These are phyloP conservation scores for Biancaea sappan DNA, from an alignment of 306 rosid genomes.

Conservation along the genomic window DNA sequence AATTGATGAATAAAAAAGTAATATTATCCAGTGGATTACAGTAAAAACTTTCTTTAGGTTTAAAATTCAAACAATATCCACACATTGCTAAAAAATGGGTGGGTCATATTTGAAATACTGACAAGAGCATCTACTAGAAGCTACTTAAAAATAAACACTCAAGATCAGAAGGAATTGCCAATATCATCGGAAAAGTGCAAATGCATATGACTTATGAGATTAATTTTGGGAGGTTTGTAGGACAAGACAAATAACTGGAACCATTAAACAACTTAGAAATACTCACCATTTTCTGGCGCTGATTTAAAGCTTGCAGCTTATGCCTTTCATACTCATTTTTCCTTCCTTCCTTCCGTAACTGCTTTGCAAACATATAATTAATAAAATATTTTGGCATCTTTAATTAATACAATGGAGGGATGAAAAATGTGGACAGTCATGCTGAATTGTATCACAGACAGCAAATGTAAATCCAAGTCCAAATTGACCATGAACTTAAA, in stretches of 20 bases:
- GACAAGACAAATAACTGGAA: slow-evolving; percentile 23
- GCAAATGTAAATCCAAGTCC: slow-evolving; percentile 15
- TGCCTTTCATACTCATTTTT: slow-evolving; percentile 99
- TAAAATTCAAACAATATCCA: slow-evolving; percentile 12
- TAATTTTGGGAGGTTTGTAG: slow-evolving; percentile 19
- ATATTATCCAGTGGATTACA: background rate
- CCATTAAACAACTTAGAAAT: slow-evolving; percentile 29
- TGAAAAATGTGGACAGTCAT: background rate
- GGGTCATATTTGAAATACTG: slow-evolving; percentile 4
- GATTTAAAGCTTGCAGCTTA: slow-evolving; percentile 97
- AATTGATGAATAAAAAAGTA: background rate
- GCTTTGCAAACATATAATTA: slow-evolving; percentile 35
- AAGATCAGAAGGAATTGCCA: slow-evolving; percentile 19
- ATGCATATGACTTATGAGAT: slow-evolving; percentile 2
- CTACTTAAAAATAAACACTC: background rate
- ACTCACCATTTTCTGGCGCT: slow-evolving; percentile 96
- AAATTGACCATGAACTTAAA: slow-evolving; percentile 9
- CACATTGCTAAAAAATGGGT: slow-evolving; percentile 16
- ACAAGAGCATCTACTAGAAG: slow-evolving; percentile 3
- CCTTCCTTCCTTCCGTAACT: slow-evolving; percentile 97
- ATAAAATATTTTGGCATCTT: slow-evolving; percentile 17
- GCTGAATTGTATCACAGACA: slow-evolving; percentile 18
- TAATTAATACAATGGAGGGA: slow-evolving; percentile 17
- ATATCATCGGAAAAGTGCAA: slow-evolving; percentile 20
- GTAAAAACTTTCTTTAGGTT: slow-evolving; percentile 8